Evolutionary conservation across 805 yeast species (phyloP), one percentile per base, ranked within the genome.

Genomic region (Candida germanica): DNA sequence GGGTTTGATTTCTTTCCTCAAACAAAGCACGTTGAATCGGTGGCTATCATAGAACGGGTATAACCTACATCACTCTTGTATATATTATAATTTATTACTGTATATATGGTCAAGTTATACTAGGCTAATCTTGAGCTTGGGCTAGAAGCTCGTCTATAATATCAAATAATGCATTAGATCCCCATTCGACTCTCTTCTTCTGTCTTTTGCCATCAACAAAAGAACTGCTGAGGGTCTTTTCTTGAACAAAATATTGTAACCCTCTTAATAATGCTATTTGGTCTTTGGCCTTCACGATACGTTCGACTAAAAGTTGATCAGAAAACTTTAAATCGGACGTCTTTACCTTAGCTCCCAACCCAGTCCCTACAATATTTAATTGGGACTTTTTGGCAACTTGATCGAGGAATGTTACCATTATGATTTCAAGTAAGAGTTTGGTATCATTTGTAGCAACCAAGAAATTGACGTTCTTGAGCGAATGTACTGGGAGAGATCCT

Each of bases 381-480:
- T 79, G 85, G 0, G 83, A 75, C 48, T 73, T 75, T 53, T 78
- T 82, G 8, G 78, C 94, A 6, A 83, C 48, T 11, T 66, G 64
- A 40, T 84, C 82, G 26, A 86, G 67, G 44, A 87, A 68, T 5
- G 83, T 77, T 17, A 83, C 81, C 35, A 89, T 58, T 33, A 86
- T 57, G 19, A 87, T 71, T 52, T 91, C 96, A 44, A 87, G 42
- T 49, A 91, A 87, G 14, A 87, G 57, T 25, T 70, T 69, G 2
- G 80, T 70, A 43, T 86, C 89, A 15, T 71, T 68, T 9, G 84
- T 61, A 0, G 80, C 76, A 0, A 87, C 76, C 38, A 89, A 58
- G 40, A 89, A 81, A 47, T 91, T 84, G 21, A 86, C 75, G 5
- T 79, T 79, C 46, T 83, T 77, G 45, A 93, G 68, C 2, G 84